Conservation (phyloP, 768 basidiomycete genomes). For the Cyclocybe aegerita region DNA sequence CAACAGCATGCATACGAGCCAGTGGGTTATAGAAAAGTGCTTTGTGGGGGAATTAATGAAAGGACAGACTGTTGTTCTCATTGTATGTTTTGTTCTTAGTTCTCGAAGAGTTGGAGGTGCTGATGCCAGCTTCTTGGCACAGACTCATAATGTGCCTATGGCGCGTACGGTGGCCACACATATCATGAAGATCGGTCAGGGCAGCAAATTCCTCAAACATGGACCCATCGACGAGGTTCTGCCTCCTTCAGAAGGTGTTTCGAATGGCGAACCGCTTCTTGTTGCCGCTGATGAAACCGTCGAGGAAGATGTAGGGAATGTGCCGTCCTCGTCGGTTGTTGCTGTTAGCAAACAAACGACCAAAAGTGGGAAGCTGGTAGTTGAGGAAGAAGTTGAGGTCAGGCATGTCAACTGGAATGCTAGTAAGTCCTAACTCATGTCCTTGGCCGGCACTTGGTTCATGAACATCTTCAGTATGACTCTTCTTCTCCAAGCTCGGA, state of each 20-base stretch:
- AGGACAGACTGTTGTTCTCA: constrained; percentile 81
- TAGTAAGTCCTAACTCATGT: background rate
- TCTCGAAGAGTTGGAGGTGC: background rate
- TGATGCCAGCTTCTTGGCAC: background rate
- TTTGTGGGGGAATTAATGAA: constrained; percentile 72
- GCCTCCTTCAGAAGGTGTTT: constrained; percentile 30
- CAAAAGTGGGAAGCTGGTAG: constrained; percentile 53
- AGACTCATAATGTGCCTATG: constrained; percentile 52
- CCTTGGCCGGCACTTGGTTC: no score
- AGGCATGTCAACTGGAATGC: constrained; percentile 58
- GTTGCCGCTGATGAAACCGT: constrained; percentile 29
- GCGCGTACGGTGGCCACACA: constrained; percentile 50
- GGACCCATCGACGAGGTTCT: constrained; percentile 49
- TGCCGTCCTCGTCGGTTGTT: constrained; percentile 27
- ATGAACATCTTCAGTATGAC: background rate
- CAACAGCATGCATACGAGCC: constrained; percentile 67
- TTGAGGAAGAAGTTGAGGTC: constrained; percentile 59
- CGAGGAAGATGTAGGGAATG: constrained; percentile 24
- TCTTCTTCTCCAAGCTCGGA: constrained; percentile 28
- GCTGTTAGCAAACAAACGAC: constrained; percentile 27
- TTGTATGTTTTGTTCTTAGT: constrained; percentile 36
- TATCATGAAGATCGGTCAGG: constrained; percentile 52
- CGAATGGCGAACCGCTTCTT: constrained; percentile 43
- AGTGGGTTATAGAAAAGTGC: constrained; percentile 78
- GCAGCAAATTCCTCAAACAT: constrained; percentile 50